Conservation (phyloP, 2,329 filamentous ascomycete genomes). For the Setomelanomma holmii region DNA sequence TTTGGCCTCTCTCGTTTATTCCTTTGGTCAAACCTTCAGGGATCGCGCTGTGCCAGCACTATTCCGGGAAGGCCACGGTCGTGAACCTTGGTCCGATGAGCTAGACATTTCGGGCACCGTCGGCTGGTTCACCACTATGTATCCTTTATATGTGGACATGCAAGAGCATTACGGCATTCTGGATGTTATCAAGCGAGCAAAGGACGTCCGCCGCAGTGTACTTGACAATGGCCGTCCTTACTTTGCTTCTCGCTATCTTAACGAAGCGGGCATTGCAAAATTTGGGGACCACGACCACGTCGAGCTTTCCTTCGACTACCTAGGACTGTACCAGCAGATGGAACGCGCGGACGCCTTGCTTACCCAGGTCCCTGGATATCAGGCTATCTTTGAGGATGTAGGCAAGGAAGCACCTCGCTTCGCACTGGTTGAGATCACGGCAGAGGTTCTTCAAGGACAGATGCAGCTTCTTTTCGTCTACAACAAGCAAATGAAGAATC, state of each 20-base stretch:
- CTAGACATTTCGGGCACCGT: conserved; percentile 32
- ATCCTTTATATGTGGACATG: conserved; percentile 40
- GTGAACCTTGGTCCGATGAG: conserved; percentile 37
- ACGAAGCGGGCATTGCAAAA: conserved; percentile 4
- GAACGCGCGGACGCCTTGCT: conserved; percentile 58
- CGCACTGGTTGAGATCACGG: conserved; percentile 27
- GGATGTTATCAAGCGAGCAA: conserved; percentile 31
- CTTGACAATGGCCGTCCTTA: conserved; percentile 55
- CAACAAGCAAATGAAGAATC: conserved; percentile 21
- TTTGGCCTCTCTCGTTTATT: conserved; percentile 32
- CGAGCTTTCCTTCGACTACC: conserved; percentile 64
- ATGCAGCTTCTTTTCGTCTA: conserved; percentile 17
- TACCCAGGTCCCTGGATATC: conserved; percentile 15
- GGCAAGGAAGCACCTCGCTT: conserved; percentile 12
- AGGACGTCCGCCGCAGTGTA: conserved; percentile 56
- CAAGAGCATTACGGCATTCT: conserved; percentile 52
- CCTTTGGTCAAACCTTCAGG: conserved; percentile 56
- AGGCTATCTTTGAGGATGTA: conserved; percentile 15
- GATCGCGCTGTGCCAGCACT: conserved; percentile 56
- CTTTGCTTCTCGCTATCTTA: conserved; percentile 46
- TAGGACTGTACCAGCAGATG: conserved; percentile 57
- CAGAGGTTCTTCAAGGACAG: conserved; percentile 11
- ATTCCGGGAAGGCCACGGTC: conserved; percentile 27
- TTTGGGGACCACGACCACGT: conserved; percentile 55
- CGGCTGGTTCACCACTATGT: conserved; percentile 32